A percentile compares a stretch with the other conserved stretches of the same genome.
Conservation (phyloP, 78 protist species). For the Dictyostelium intermedium region DNA sequence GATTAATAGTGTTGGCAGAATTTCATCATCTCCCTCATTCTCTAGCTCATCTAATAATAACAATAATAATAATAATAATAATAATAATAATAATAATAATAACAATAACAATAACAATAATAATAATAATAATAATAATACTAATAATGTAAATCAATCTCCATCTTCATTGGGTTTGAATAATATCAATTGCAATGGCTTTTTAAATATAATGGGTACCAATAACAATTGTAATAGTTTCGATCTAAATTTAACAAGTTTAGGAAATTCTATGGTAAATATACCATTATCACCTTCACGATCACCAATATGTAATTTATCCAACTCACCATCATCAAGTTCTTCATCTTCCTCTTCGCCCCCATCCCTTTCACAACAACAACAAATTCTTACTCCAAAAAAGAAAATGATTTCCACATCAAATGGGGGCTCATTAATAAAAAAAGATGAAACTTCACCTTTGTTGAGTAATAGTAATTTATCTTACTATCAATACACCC, state of each 20-base stretch:
- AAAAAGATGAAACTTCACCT: slow-evolving; percentile 6
- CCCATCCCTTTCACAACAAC: neutral
- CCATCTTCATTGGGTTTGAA: neutral
- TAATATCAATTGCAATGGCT: neutral
- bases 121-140: neutral
- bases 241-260: neutral
- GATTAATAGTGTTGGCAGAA: neutral
- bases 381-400: slow-evolving; percentile 9
- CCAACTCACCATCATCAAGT: neutral
- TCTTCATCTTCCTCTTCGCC: neutral
- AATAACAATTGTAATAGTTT: neutral
- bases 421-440: neutral
- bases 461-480: neutral
- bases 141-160: neutral
- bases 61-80: neutral
- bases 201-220: neutral
- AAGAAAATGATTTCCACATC: neutral
- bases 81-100: neutral
- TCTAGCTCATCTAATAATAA: neutral
- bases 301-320: neutral
- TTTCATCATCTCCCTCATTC: neutral
- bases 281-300: neutral
- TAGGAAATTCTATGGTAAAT: neutral
- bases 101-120: neutral
- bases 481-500: neutral